These are phyloP conservation scores for Immersiella caudata DNA, from an alignment of 495 filamentous ascomycete species.

Conservation along the genomic window DNA sequence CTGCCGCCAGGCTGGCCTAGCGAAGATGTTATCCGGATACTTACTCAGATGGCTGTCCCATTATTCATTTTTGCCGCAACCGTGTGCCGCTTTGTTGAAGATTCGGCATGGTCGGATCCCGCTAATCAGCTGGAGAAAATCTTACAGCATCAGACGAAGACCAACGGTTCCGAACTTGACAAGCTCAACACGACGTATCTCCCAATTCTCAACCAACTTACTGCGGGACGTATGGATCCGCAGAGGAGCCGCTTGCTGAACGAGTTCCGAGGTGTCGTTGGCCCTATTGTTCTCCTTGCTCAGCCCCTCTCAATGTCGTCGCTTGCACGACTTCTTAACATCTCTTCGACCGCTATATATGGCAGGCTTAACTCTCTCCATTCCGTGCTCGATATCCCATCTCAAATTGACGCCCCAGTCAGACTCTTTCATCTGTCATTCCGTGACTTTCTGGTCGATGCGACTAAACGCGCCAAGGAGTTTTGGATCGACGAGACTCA, in stretches of 20 bases:
- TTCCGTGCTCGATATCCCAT: slow-evolving; percentile 34
- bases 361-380: slow-evolving; percentile 32
- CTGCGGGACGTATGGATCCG: slow-evolving; percentile 17
- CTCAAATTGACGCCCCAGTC: slow-evolving; percentile 21
- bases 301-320: slow-evolving; percentile 22
- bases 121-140: slow-evolving; percentile 32
- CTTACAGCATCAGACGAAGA: slow-evolving; percentile 30
- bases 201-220: slow-evolving; percentile 36
- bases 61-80: slow-evolving; percentile 52
- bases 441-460: slow-evolving; percentile 54
- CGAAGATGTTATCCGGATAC: slow-evolving; percentile 26
- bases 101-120: slow-evolving; percentile 28
- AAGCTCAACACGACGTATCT: slow-evolving; percentile 41
- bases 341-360: slow-evolving; percentile 20
- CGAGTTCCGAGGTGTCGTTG: slow-evolving; percentile 26
- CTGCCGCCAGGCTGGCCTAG: slow-evolving; percentile 47
- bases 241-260: slow-evolving; percentile 16
- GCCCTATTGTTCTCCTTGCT: slow-evolving; percentile 35
- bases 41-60: slow-evolving; percentile 43
- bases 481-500: slow-evolving; percentile 47
- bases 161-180: slow-evolving; percentile 21
- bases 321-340: slow-evolving; percentile 25
- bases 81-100: slow-evolving; percentile 44
- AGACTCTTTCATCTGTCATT: slow-evolving; percentile 52
- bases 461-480: slow-evolving; percentile 28